Conservation (phyloP, 2,329 filamentous ascomycete genomes). For the Neobulgaria alba region DNA sequence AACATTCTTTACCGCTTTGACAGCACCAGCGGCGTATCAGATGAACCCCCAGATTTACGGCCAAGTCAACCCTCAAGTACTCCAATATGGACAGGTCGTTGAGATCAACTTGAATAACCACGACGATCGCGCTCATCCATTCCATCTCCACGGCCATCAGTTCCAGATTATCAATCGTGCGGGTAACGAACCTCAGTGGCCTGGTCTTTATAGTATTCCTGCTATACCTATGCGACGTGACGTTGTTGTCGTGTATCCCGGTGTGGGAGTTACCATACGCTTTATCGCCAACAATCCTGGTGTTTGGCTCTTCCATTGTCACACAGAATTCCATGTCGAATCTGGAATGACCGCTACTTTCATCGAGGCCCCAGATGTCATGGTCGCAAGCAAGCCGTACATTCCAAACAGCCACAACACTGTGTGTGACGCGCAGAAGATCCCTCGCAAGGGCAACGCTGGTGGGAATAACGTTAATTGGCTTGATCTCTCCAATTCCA, state of each 20-base stretch:
- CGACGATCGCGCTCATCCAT: constrained; percentile 37
- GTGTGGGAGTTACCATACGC: constrained; percentile 35
- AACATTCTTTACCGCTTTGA: constrained; percentile 64
- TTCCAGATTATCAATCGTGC: constrained; percentile 32
- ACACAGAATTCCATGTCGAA: constrained; percentile 36
- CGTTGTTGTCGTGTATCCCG: constrained; percentile 30
- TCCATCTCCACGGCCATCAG: constrained; percentile 46
- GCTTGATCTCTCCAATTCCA: constrained; percentile 5
- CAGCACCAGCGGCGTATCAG: constrained; percentile 27
- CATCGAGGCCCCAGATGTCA: constrained; percentile 8
- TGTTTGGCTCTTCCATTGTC: constrained; percentile 41
- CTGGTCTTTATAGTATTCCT: constrained; percentile 15
- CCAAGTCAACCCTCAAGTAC: constrained; percentile 53
- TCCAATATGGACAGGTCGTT: constrained; percentile 55
- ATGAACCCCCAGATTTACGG: constrained; percentile 53
- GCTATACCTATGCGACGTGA: constrained; percentile 42
- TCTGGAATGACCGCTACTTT: constrained; percentile 10
- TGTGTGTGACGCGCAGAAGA: background rate
- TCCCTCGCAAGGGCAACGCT: constrained; percentile 3
- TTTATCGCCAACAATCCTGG: constrained; percentile 42
- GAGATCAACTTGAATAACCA: constrained; percentile 42
- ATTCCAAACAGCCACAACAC: constrained; percentile 1
- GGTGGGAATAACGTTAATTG: constrained; percentile 6
- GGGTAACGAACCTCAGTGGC: background rate
- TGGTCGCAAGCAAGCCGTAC: background rate